Evolutionary conservation across 176 grass and related monocot genomes (phyloP), one percentile per base, ranked within the genome.

Genomic region (Thalia dealbata): DNA sequence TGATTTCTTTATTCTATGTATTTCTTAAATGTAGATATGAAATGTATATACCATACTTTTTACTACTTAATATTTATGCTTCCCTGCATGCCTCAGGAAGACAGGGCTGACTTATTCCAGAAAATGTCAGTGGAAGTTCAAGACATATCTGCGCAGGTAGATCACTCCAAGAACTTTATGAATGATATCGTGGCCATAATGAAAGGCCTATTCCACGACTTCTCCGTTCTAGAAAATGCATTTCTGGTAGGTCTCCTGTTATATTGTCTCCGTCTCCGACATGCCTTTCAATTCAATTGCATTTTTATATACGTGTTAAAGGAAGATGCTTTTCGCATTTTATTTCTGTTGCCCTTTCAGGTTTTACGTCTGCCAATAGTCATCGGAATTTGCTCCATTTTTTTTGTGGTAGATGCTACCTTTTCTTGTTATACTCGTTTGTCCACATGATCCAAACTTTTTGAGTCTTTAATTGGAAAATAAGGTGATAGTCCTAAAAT

Each of bases 151-250:
- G 32, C 72, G 42, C 78, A 84, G 41, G 61, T 82, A 68, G 82
- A 83, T 80, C 82, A 92, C 67, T 84, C 70, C n/a, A 90, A 85
- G 74, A 28, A 61, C 25, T 78, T 79, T 68, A 51, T 83, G 79
- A 89, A 96, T 55, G 28, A 23, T 78, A 81, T 84, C 82, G 18
- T 88, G 59, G 88, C 78, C 69, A 83, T 96, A 50, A 75, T 88
- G 78, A 84, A 90, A 65, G 89, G 90, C 41, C 79, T 85, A 76
- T 72, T 65, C 46, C 80, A 89, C 64, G 67, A 83, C 72, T 80
- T 88, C 45, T 86, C 48, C 42, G 72, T 46, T 23, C 67, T 88
- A 55, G 77, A 78, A 60, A 72, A 90, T 69, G 73, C 52, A 26
- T 29, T 86, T 27, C 54, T 46, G 79, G 86, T 96, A 87, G 61